Conservation (phyloP, 768 basidiomycete species). For the Coprinellus aureogranulatus region DNA sequence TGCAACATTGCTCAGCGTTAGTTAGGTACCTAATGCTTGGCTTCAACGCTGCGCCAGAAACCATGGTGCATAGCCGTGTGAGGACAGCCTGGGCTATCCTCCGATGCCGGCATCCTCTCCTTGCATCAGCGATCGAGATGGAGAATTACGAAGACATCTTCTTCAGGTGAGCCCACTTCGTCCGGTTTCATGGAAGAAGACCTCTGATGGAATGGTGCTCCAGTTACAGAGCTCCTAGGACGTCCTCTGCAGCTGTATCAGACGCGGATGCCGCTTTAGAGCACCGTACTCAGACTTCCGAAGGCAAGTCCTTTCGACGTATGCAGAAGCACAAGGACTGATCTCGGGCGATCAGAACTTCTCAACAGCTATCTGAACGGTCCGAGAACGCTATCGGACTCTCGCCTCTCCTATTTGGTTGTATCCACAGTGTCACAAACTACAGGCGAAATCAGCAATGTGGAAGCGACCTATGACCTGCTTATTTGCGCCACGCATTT, state of each 20-base stretch:
- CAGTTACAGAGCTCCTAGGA: conserved; percentile 48
- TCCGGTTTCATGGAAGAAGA: neutral
- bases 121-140: conserved; percentile 64
- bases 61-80: conserved; percentile 49
- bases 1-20: neutral
- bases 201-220: neutral
- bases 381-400: conserved; percentile 64
- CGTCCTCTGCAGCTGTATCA: conserved; percentile 42
- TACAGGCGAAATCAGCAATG: conserved; percentile 8
- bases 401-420: conserved; percentile 65
- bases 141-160: conserved; percentile 58
- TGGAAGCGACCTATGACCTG: conserved; percentile 48
- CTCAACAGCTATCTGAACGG: conserved; percentile 77
- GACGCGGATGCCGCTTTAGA: conserved; percentile 50
- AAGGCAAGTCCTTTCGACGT: conserved; percentile 49
- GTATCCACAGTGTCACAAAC: conserved; percentile 26
- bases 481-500: conserved; percentile 79
- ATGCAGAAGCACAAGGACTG: too few relatives aligned
- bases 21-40: conserved; percentile 81
- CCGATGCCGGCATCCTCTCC: conserved; percentile 65
- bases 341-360: conserved; percentile 40
- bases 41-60: conserved; percentile 45
- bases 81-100: conserved; percentile 69
- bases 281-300: conserved; percentile 49
- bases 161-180: conserved; percentile 53